phyloP scores from a whole-genome alignment of 2,329 filamentous ascomycete genomes.

The Arthrobotrys entomopaga region DNA sequence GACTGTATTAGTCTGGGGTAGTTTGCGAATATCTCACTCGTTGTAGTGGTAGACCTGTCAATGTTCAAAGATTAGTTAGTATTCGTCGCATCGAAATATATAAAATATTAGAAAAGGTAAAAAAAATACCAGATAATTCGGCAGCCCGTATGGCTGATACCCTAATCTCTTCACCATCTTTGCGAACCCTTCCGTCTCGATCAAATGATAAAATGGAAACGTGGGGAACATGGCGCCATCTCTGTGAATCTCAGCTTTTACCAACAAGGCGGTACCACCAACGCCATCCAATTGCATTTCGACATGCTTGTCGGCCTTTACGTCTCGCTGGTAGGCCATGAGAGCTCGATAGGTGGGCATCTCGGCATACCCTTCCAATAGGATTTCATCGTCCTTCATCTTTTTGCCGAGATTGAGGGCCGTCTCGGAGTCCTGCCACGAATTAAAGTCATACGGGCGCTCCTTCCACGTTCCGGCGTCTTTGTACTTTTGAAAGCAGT shows the following conservation, averaged over 20 bases:
- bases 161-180: constrained; percentile 93
- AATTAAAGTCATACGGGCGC: constrained; percentile 95
- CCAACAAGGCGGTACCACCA: constrained; percentile 88
- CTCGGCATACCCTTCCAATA: constrained; percentile 91
- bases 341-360: constrained; percentile 90
- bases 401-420: constrained; percentile 78
- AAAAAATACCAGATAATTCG: constrained; percentile 87
- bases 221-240: constrained; percentile 99
- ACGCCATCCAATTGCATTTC: constrained; percentile 89
- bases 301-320: constrained; percentile 68
- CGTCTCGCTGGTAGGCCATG: constrained; percentile 82
- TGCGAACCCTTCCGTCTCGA: constrained; percentile 97
- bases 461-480: constrained; percentile 75
- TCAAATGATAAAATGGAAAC: constrained; percentile 94
- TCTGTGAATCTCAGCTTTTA: constrained; percentile 95
- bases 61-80: constrained; percentile 40
- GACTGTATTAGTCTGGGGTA: neutral
- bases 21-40: constrained; percentile 68
- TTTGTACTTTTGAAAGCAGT: constrained; percentile 89
- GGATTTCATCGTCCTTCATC: constrained; percentile 90
- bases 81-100: neutral
- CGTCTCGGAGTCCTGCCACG: constrained; percentile 88
- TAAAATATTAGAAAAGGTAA: neutral
- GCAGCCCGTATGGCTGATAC: constrained; percentile 86
- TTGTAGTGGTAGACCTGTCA: constrained; percentile 86